Conservation (phyloP, 2,329 filamentous ascomycete species). For the Parastagonospora nodorum region DNA sequence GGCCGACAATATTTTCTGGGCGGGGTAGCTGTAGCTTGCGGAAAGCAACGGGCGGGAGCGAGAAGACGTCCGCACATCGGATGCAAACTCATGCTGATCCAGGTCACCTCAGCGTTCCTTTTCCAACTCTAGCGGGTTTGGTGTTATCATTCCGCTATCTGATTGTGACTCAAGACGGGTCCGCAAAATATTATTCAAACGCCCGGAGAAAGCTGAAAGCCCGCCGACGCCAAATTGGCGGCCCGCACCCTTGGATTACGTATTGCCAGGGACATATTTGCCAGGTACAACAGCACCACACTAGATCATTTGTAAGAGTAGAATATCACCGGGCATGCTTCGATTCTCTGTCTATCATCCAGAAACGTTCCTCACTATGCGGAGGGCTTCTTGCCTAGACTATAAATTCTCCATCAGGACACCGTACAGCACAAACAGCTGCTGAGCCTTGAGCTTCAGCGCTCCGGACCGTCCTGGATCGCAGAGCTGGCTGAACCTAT, state of each 20-base stretch:
- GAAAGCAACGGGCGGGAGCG: slow-evolving; percentile 34
- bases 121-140: slow-evolving; percentile 30
- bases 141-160: slow-evolving; percentile 14
- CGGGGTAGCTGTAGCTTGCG: slow-evolving; percentile 39
- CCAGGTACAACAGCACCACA: slow-evolving; percentile 4
- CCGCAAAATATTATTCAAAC: slow-evolving; percentile 7
- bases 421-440: slow-evolving; percentile 38
- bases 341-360: not conserved
- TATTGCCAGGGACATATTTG: slow-evolving; percentile 17
- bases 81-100: slow-evolving; percentile 32
- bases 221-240: slow-evolving; percentile 27
- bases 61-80: slow-evolving; percentile 38
- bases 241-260: slow-evolving; percentile 18
- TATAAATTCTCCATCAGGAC: slow-evolving; percentile 30
- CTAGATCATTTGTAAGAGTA: not conserved
- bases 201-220: slow-evolving; percentile 14
- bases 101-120: slow-evolving; percentile 28
- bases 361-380: not conserved
- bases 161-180: slow-evolving; percentile 26
- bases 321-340: not conserved
- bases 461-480: slow-evolving; percentile 21
- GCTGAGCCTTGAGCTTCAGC: slow-evolving; percentile 29
- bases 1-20: slow-evolving; percentile 32
- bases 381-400: not conserved
- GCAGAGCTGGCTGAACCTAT: slow-evolving; percentile 37